Conservation (phyloP, 2,329 filamentous ascomycete genomes). For the Fusarium neocosmosporiellum region DNA sequence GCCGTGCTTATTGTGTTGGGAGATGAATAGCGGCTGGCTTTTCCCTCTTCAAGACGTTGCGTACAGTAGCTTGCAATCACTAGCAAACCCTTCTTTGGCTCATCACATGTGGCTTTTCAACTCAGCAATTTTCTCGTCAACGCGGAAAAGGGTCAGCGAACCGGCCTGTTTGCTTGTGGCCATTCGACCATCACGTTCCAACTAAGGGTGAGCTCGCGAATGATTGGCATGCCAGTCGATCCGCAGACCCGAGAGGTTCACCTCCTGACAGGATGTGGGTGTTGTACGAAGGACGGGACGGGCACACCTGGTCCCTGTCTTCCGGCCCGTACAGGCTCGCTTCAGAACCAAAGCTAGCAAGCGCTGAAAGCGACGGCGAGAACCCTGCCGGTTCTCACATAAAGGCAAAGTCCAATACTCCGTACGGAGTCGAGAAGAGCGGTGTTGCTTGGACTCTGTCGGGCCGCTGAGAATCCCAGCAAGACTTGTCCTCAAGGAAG, state of each 20-base stretch:
- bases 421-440: not conserved
- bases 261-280: not conserved
- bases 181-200: not conserved
- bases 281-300: not conserved
- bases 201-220: not conserved
- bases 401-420: not conserved
- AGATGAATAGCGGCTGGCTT: conserved; percentile 15
- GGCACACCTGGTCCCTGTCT: conserved; percentile 2
- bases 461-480: not conserved
- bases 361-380: conserved; percentile 2
- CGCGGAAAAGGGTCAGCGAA: not conserved
- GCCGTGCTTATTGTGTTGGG: conserved; percentile 14
- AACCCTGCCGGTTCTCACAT: not conserved
- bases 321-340: conserved; percentile 2
- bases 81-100: conserved; percentile 28
- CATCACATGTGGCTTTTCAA: not conserved
- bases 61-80: conserved; percentile 16
- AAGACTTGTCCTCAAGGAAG: not conserved
- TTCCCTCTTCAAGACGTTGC: conserved; percentile 6
- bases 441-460: conserved; percentile 1
- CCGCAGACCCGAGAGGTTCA: conserved; percentile 1
- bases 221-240: not conserved
- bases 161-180: not conserved
- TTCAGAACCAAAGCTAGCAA: conserved; percentile 2
- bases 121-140: not conserved